These are phyloP conservation scores for Ceratocystiopsis minuta DNA, from an alignment of 2,329 filamentous ascomycete species.

Conservation along the genomic window DNA sequence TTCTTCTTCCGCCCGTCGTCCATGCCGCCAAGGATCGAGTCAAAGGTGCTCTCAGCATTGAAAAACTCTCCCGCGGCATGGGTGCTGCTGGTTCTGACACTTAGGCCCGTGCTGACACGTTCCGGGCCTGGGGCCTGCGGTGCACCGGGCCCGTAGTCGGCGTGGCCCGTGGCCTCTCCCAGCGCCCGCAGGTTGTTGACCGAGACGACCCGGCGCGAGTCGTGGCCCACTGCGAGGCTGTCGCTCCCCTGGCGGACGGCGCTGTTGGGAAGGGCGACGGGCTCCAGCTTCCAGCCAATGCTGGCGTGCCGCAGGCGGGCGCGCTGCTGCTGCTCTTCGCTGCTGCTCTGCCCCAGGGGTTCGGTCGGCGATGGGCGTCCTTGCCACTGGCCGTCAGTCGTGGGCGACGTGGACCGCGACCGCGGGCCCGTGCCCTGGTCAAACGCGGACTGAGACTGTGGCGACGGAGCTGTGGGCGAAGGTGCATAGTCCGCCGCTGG, in stretches of 20 bases:
- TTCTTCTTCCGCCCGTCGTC: conserved; percentile 13
- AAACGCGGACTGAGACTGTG: too few relatives aligned
- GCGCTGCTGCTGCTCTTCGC: conserved; percentile 6
- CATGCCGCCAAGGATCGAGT: conserved; percentile 20
- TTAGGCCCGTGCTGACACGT: too few relatives aligned
- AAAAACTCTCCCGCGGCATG: background rate
- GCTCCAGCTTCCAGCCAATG: conserved; percentile 18
- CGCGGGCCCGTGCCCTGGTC: too few relatives aligned
- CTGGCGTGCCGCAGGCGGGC: conserved; percentile 15
- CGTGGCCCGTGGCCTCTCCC: conserved; percentile 1
- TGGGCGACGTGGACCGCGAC: too few relatives aligned
- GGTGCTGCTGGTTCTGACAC: too few relatives aligned
- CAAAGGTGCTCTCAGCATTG: conserved; percentile 14
- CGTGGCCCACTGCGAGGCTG: conserved; percentile 6
- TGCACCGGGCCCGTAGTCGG: background rate
- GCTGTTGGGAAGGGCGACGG: conserved; percentile 11
- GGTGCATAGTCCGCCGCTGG: too few relatives aligned
- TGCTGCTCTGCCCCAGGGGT: background rate
- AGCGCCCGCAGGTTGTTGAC: conserved; percentile 10
- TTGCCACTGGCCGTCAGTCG: too few relatives aligned
- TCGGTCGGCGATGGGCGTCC: too few relatives aligned
- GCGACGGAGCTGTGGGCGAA: too few relatives aligned
- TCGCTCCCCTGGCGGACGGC: conserved; percentile 2
- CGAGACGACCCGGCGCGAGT: conserved; percentile 10
- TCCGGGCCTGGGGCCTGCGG: background rate